Evolutionary conservation across 441 rosid genomes (phyloP).

Genomic region (Populus hybrid): DNA sequence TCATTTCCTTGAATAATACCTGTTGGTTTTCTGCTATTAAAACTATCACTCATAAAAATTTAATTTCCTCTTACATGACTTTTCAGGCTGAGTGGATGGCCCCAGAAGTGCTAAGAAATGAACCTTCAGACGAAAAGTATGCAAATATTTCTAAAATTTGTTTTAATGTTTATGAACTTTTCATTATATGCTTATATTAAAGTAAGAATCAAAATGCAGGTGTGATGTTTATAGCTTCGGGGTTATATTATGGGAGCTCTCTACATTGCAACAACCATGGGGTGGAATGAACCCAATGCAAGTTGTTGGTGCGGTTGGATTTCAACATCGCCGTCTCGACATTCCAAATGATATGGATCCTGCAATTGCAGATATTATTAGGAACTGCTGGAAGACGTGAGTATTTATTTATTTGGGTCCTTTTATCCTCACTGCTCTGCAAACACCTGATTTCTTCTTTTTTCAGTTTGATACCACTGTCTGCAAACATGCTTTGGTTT

Average conservation of each 20-base stretch:
- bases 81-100: slow-evolving; percentile 99
- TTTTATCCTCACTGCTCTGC: background rate
- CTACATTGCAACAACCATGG: slow-evolving; percentile 88
- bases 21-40: background rate
- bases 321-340: slow-evolving; percentile 93
- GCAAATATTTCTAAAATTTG: slow-evolving; percentile 6
- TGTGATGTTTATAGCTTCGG: slow-evolving; percentile 96
- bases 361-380: slow-evolving; percentile 66
- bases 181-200: background rate
- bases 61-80: slow-evolving; percentile 15
- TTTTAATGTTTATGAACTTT: slow-evolving; percentile 7
- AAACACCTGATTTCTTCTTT: background rate
- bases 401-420: slow-evolving; percentile 30
- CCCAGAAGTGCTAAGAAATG: slow-evolving; percentile 96
- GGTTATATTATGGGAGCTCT: slow-evolving; percentile 93
- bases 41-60: background rate
- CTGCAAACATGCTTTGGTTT: background rate
- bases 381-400: slow-evolving; percentile 96
- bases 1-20: background rate
- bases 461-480: background rate
- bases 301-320: slow-evolving; percentile 98
- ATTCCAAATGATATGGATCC: slow-evolving; percentile 83
- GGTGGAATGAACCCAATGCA: slow-evolving; percentile 99
- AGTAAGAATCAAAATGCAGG: slow-evolving; percentile 40
- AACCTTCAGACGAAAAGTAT: slow-evolving; percentile 96